phyloP scores from a whole-genome alignment of 1,284 basidiomycete species.

The Sanghuangporus weigelae region DNA sequence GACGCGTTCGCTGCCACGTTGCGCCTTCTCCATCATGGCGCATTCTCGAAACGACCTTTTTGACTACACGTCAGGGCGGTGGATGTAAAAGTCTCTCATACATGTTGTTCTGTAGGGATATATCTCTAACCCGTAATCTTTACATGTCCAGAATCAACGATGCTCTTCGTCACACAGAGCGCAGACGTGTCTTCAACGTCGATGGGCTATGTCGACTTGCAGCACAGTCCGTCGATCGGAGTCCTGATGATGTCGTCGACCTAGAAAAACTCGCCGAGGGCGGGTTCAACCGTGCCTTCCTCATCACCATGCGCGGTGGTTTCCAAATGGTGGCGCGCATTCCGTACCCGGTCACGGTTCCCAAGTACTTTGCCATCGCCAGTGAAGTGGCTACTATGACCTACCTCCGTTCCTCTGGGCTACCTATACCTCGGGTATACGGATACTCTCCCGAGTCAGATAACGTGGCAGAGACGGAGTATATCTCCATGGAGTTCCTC shows the following conservation, averaged over 20 bases:
- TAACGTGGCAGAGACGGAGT: conserved; percentile 45
- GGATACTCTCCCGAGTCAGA: conserved; percentile 42
- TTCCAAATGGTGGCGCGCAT: conserved; percentile 44
- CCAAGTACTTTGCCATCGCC: conserved; percentile 41
- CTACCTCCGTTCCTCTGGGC: conserved; percentile 39
- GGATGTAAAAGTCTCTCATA: conserved; percentile 20
- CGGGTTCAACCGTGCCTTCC: conserved; percentile 39
- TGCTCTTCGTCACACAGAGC: conserved; percentile 19
- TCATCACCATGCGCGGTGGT: conserved; percentile 39
- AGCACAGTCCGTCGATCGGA: conserved; percentile 26
- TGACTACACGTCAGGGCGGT: conserved; percentile 34
- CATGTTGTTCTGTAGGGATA: conserved; percentile 14
- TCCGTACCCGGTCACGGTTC: conserved; percentile 39
- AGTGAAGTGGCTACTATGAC: conserved; percentile 49
- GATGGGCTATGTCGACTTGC: conserved; percentile 21
- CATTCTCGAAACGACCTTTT: conserved; percentile 32
- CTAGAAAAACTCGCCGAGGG: conserved; percentile 40
- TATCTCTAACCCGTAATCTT: too few species aligned
- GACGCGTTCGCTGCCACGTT: conserved; percentile 9
- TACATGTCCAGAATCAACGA: conserved; percentile 16
- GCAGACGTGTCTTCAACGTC: conserved; percentile 20
- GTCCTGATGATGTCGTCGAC: conserved; percentile 31
- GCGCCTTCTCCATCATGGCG: conserved; percentile 20
- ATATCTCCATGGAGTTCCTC: conserved; percentile 49
- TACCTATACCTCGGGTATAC: conserved; percentile 46